Conservation (phyloP, 352 stramenopile species). For the Phytophthora gonapodyides region DNA sequence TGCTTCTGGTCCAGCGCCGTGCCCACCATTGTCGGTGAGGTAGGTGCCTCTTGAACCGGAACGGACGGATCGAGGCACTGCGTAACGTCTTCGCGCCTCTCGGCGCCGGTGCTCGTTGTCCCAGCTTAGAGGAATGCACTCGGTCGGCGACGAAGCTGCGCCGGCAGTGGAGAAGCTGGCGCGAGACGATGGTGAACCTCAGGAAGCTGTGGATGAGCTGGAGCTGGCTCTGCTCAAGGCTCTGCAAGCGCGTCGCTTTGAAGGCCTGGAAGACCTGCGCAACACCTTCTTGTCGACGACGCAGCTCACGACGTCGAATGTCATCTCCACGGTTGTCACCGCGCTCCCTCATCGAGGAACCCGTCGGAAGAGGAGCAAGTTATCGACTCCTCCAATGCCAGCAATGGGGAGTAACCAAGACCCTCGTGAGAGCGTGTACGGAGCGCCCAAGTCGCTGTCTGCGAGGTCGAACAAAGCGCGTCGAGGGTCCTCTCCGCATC, state of each 20-base stretch:
- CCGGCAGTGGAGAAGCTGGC: background rate
- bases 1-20: slow-evolving; percentile 36
- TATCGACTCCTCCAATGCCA: slow-evolving; percentile 6
- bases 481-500: slow-evolving; percentile 33
- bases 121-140: slow-evolving; percentile 12
- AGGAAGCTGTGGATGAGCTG: slow-evolving; percentile 17
- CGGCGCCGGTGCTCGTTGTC: background rate
- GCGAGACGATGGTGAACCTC: background rate
- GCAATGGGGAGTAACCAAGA: slow-evolving; percentile 39
- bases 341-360: slow-evolving; percentile 19
- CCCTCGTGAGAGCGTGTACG: slow-evolving; percentile 24
- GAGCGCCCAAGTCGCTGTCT: slow-evolving; percentile 37
- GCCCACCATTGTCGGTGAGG: slow-evolving; percentile 23
- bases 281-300: slow-evolving; percentile 55
- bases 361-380: slow-evolving; percentile 15
- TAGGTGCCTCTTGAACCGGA: slow-evolving; percentile 29
- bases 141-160: slow-evolving; percentile 7
- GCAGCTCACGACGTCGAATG: slow-evolving; percentile 66
- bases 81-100: slow-evolving; percentile 24
- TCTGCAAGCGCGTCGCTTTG: slow-evolving; percentile 41
- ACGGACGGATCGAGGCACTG: slow-evolving; percentile 20
- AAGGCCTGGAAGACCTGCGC: slow-evolving; percentile 39
- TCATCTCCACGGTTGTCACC: slow-evolving; percentile 69
- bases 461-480: slow-evolving; percentile 40
- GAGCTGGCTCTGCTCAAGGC: slow-evolving; percentile 43